Percentiles rank a stretch among this genome's conserved stretches.
Evolutionary conservation across 2,329 filamentous ascomycete species (phyloP).

Genomic region (Fusarium heterosporum): DNA sequence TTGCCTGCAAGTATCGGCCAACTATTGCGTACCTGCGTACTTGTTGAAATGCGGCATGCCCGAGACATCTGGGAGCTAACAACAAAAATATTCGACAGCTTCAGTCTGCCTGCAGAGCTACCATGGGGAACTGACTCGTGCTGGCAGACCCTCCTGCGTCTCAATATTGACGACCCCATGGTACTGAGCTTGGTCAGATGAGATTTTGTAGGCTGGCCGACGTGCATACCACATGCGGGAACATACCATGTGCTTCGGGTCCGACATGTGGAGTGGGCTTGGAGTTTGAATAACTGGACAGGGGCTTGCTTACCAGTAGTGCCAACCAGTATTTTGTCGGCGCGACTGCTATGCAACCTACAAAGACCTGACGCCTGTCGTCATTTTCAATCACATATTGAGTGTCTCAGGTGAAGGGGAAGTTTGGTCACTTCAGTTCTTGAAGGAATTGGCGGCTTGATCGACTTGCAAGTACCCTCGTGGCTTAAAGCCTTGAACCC

Average conservation of each 20-base stretch:
- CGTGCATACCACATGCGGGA: slow-evolving; percentile 5
- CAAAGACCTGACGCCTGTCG: slow-evolving; percentile 19
- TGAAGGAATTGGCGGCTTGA: slow-evolving; percentile 30
- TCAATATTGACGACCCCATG: slow-evolving; percentile 14
- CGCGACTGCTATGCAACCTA: background rate
- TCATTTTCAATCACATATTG: slow-evolving; percentile 28
- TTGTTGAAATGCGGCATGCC: background rate
- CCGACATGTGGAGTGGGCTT: background rate
- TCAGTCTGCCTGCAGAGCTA: slow-evolving; percentile 7
- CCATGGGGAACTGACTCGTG: slow-evolving; percentile 33
- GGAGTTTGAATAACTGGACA: slow-evolving; percentile 27
- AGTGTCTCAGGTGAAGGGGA: slow-evolving; percentile 43
- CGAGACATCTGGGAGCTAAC: slow-evolving; percentile 11
- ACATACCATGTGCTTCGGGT: slow-evolving; percentile 8
- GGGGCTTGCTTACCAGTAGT: slow-evolving; percentile 15
- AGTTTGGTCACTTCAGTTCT: slow-evolving; percentile 19
- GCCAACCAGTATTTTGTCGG: slow-evolving; percentile 5
- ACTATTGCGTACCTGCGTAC: slow-evolving; percentile 2
- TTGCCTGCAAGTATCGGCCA: slow-evolving; percentile 2
- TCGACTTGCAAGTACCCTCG: slow-evolving; percentile 29
- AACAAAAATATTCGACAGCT: slow-evolving; percentile 6
- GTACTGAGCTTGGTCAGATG: slow-evolving; percentile 12
- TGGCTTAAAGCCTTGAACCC: slow-evolving; percentile 39
- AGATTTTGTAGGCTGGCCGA: background rate
- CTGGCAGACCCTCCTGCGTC: slow-evolving; percentile 19